Percentiles rank a stretch among this genome's conserved stretches.
These are phyloP conservation scores for Leccinum olivaceopallidum DNA, from an alignment of 768 basidiomycete species.

Conservation along the genomic window DNA sequence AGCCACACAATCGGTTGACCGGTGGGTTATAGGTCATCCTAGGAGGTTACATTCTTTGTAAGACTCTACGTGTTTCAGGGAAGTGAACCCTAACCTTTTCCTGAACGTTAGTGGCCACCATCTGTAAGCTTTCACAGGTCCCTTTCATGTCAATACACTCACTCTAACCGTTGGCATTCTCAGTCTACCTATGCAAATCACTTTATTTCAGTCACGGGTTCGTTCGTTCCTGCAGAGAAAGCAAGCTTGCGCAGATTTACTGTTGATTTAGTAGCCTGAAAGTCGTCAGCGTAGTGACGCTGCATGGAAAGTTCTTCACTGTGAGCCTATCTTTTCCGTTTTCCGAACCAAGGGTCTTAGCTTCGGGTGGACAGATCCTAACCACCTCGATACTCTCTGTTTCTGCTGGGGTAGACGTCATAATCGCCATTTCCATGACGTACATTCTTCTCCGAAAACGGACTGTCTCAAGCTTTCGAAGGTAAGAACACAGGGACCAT, in stretches of 20 bases:
- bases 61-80: neutral
- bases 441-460: conserved; percentile 8
- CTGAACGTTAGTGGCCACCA: neutral
- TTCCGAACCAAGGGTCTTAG: neutral
- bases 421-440: conserved; percentile 4
- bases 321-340: neutral
- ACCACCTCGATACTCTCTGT: neutral
- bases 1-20: neutral
- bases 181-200: conserved; percentile 8
- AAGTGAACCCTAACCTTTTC: neutral
- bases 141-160: neutral
- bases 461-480: neutral
- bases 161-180: neutral
- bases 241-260: neutral
- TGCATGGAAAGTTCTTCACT: neutral
- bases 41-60: conserved; percentile 13
- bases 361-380: neutral
- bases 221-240: neutral
- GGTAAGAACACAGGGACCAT: neutral
- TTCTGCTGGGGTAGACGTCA: conserved; percentile 8
- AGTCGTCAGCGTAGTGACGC: neutral
- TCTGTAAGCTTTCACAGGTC: neutral
- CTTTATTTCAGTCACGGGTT: conserved; percentile 8
- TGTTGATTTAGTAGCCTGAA: neutral
- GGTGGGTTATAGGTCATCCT: neutral